phyloP scores from a whole-genome alignment of 2,329 filamentous ascomycete genomes.

The Colletotrichum spaethianum region DNA sequence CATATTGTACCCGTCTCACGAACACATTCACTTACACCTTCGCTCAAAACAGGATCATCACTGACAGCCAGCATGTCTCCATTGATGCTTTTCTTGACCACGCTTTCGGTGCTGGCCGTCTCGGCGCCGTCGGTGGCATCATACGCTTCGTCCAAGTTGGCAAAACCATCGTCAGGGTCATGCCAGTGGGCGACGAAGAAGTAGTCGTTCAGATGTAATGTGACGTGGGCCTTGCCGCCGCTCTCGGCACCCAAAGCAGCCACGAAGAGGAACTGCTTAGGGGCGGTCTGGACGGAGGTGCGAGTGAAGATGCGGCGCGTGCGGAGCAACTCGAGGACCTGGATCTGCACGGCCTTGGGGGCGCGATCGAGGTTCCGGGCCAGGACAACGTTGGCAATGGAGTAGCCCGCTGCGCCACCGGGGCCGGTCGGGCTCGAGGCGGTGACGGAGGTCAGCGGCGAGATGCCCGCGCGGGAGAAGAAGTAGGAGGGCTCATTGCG shows the following conservation, averaged over 20 bases:
- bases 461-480: slow-evolving; percentile 44
- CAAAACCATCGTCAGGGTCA: slow-evolving; percentile 78
- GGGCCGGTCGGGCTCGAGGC: slow-evolving; percentile 41
- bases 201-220: slow-evolving; percentile 80
- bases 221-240: slow-evolving; percentile 64
- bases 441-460: slow-evolving; percentile 48
- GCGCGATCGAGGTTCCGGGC: slow-evolving; percentile 84
- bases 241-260: slow-evolving; percentile 73
- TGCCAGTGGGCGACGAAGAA: slow-evolving; percentile 93
- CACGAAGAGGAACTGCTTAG: slow-evolving; percentile 84
- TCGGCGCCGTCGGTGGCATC: slow-evolving; percentile 50
- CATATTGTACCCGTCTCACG: neutral
- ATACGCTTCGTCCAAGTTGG: slow-evolving; percentile 78
- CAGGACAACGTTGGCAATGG: slow-evolving; percentile 86
- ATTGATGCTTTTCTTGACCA: slow-evolving; percentile 56
- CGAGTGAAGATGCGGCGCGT: slow-evolving; percentile 83
- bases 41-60: slow-evolving; percentile 55
- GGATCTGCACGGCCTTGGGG: slow-evolving; percentile 84
- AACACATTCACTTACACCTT: slow-evolving; percentile 55
- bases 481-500: slow-evolving; percentile 42
- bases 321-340: slow-evolving; percentile 83
- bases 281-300: slow-evolving; percentile 80
- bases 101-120: slow-evolving; percentile 58
- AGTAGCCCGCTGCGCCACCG: slow-evolving; percentile 43
- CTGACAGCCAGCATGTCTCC: slow-evolving; percentile 9